Percentiles rank a stretch among this genome's conserved stretches.
Conservation (phyloP, 169 alveolate species). For the Plasmodium ovale region DNA sequence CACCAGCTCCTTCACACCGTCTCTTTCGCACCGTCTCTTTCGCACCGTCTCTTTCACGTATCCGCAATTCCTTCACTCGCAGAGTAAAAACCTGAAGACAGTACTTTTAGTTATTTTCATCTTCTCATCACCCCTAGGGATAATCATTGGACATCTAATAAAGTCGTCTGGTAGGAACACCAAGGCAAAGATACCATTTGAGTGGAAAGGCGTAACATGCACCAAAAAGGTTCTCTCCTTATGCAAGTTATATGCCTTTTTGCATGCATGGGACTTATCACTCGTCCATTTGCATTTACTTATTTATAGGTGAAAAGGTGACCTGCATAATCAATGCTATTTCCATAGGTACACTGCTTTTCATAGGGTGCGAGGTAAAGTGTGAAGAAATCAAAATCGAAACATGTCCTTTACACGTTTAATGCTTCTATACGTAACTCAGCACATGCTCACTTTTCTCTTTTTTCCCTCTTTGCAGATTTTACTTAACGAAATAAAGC, state of each 20-base stretch:
- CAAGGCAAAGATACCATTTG: too few relatives aligned
- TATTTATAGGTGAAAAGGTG: slow-evolving; percentile 44
- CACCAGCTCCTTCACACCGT: not conserved
- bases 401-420: too few relatives aligned
- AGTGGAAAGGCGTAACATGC: not conserved
- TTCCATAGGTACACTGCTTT: slow-evolving; percentile 56
- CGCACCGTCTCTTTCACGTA: not conserved
- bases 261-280: not conserved
- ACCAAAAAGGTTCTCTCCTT: not conserved
- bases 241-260: not conserved
- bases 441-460: not conserved
- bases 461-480: slow-evolving; percentile 21
- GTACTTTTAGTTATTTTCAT: slow-evolving; percentile 25
- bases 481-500: slow-evolving; percentile 52
- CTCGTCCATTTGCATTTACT: not conserved
- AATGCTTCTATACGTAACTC: not conserved
- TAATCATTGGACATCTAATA: slow-evolving; percentile 36
- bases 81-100: slow-evolving; percentile 47
- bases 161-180: slow-evolving; percentile 23
- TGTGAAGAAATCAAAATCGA: not conserved
- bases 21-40: not conserved
- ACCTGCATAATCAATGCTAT: slow-evolving; percentile 55
- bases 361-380: slow-evolving; percentile 67
- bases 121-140: slow-evolving; percentile 55
- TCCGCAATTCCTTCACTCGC: not conserved